A percentile compares a stretch with the other conserved stretches of the same genome.
phyloP scores from a whole-genome alignment of 2,329 filamentous ascomycete genomes.

The Trichoderma sp. region DNA sequence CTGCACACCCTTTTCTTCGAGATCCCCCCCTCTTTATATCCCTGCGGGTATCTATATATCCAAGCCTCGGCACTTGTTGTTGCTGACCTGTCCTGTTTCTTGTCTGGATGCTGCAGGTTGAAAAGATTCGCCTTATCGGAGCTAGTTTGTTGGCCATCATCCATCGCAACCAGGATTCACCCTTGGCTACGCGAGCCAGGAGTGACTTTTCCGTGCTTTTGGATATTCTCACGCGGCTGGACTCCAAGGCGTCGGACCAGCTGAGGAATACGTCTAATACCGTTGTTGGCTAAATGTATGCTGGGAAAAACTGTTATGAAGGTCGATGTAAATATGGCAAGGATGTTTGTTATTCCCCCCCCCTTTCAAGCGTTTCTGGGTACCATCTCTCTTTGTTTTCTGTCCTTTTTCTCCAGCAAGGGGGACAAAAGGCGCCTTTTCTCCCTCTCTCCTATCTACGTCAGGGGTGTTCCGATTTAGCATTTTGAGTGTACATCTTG shows the following conservation, averaged over 20 bases:
- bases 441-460: neutral
- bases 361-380: constrained; percentile 15
- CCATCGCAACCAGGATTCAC: constrained; percentile 43
- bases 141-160: constrained; percentile 45
- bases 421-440: constrained; percentile 6
- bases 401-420: too few relatives aligned
- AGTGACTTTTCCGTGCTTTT: constrained; percentile 46
- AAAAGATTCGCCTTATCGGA: constrained; percentile 46
- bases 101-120: constrained; percentile 37
- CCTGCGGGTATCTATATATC: constrained; percentile 11
- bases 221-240: constrained; percentile 46
- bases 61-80: neutral
- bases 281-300: constrained; percentile 24
- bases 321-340: neutral
- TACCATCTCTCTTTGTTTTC: neutral
- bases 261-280: constrained; percentile 36
- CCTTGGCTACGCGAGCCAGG: constrained; percentile 43
- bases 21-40: neutral
- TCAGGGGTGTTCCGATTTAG: neutral
- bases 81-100: neutral
- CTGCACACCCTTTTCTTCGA: neutral
- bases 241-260: constrained; percentile 49
- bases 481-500: constrained; percentile 3
- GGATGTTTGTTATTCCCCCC: neutral
- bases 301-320: neutral